These are phyloP conservation scores for Phytomonas francai DNA, from an alignment of 208 protist species.

Conservation along the genomic window DNA sequence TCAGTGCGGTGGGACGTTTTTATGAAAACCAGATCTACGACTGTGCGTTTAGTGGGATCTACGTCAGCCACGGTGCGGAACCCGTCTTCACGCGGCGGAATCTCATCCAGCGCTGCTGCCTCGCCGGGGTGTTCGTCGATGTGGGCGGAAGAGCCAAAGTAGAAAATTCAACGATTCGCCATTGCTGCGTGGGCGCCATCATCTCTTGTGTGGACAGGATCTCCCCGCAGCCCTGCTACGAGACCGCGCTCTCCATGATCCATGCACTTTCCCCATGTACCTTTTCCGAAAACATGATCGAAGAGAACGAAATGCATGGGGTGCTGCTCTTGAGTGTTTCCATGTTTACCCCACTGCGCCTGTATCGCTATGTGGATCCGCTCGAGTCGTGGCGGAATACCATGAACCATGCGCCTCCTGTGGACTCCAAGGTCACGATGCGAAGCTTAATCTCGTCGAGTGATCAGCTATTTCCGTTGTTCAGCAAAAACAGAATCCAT, in stretches of 20 bases:
- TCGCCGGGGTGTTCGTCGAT: slow-evolving; percentile 63
- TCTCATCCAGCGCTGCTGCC: slow-evolving; percentile 47
- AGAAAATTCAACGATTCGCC: slow-evolving; percentile 20
- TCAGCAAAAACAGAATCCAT: slow-evolving; percentile 53
- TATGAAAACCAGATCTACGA: slow-evolving; percentile 50
- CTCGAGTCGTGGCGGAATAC: slow-evolving; percentile 9
- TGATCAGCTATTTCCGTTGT: slow-evolving; percentile 37
- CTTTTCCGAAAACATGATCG: slow-evolving; percentile 63
- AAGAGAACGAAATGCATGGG: slow-evolving; percentile 69
- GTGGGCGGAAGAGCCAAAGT: slow-evolving; percentile 39
- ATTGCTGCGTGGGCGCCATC: slow-evolving; percentile 49
- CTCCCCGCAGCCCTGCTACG: slow-evolving; percentile 29
- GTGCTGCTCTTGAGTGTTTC: slow-evolving; percentile 62
- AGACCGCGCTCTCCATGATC: slow-evolving; percentile 26
- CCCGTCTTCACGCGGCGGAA: slow-evolving; percentile 47
- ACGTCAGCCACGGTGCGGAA: slow-evolving; percentile 40
- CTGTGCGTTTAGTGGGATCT: slow-evolving; percentile 58
- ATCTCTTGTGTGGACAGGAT: slow-evolving; percentile 47
- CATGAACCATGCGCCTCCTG: slow-evolving; percentile 13
- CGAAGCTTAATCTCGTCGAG: slow-evolving; percentile 9
- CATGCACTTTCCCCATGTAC: slow-evolving; percentile 33
- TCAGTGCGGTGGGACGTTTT: slow-evolving; percentile 43
- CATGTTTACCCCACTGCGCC: slow-evolving; percentile 38
- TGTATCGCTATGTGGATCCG: background rate
- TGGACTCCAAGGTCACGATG: slow-evolving; percentile 10